Conservation (phyloP, 2,329 filamentous ascomycete species). For the Leptographium lundbergii region DNA sequence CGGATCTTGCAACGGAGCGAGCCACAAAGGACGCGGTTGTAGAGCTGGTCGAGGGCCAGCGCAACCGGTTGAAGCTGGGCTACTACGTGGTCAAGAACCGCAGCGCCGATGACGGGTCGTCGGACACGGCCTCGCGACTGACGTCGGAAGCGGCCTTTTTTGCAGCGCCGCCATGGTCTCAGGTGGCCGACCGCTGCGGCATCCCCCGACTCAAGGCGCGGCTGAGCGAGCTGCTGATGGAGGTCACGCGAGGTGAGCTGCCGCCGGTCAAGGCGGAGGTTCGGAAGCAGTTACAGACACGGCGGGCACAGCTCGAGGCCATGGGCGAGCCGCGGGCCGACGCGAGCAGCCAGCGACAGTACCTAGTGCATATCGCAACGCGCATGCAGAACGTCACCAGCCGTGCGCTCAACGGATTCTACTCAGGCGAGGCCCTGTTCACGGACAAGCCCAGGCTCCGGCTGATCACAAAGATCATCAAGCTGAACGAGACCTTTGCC, state of each 20-base stretch:
- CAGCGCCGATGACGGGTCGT: conserved; percentile 26
- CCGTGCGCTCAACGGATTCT: conserved; percentile 23
- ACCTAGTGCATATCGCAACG: conserved; percentile 21
- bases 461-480: conserved; percentile 25
- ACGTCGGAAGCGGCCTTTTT: conserved; percentile 26
- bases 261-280: conserved; percentile 23
- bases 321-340: conserved; percentile 21
- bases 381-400: conserved; percentile 17
- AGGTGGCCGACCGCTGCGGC: conserved; percentile 18
- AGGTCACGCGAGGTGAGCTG: conserved; percentile 26
- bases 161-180: conserved; percentile 21
- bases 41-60: conserved; percentile 28
- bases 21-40: conserved; percentile 24
- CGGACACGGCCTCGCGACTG: conserved; percentile 19
- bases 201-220: conserved; percentile 22
- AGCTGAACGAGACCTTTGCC: conserved; percentile 25
- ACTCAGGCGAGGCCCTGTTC: conserved; percentile 20
- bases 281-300: conserved; percentile 2
- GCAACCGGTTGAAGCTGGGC: conserved; percentile 28
- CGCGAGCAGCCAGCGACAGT: conserved; percentile 20
- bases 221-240: conserved; percentile 24
- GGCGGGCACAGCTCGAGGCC: conserved; percentile 10
- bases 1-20: conserved; percentile 37
- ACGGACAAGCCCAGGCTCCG: conserved; percentile 14
- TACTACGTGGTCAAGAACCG: conserved; percentile 38